Conservation (phyloP, 2,329 filamentous ascomycete species). For the Ascochyta lentis region DNA sequence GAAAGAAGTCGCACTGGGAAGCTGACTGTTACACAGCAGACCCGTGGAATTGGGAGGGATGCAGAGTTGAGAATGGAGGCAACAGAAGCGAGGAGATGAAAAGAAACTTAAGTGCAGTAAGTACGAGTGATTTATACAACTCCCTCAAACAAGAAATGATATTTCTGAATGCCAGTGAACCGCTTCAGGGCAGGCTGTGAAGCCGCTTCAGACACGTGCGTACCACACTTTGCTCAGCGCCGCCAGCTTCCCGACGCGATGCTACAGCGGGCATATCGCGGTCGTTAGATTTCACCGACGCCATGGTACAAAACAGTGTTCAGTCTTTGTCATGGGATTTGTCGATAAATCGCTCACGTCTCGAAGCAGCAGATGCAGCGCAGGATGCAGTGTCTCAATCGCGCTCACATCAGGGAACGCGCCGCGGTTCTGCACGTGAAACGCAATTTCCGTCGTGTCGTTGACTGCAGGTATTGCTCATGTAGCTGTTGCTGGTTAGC, state of each 20-base stretch:
- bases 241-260: neutral
- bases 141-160: conserved; percentile 8
- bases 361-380: conserved; percentile 16
- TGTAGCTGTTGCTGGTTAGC: conserved; percentile 35
- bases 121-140: conserved; percentile 17
- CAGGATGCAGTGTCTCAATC: conserved; percentile 18
- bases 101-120: conserved; percentile 3
- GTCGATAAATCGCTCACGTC: conserved; percentile 35
- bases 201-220: conserved; percentile 8
- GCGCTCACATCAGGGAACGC: conserved; percentile 15
- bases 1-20: conserved; percentile 9
- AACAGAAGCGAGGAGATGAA: conserved; percentile 15
- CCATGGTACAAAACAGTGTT: conserved; percentile 9
- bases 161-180: conserved; percentile 7
- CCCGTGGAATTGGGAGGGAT: conserved; percentile 12
- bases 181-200: conserved; percentile 2
- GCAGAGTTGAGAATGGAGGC: conserved; percentile 4
- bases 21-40: conserved; percentile 16
- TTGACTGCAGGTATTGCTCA: conserved; percentile 8
- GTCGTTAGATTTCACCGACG: neutral
- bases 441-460: conserved; percentile 17
- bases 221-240: neutral
- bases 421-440: conserved; percentile 12
- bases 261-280: neutral
- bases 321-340: conserved; percentile 21